phyloP scores from a whole-genome alignment of 495 filamentous ascomycete species.

The Pyrenopolyporus hunteri region DNA sequence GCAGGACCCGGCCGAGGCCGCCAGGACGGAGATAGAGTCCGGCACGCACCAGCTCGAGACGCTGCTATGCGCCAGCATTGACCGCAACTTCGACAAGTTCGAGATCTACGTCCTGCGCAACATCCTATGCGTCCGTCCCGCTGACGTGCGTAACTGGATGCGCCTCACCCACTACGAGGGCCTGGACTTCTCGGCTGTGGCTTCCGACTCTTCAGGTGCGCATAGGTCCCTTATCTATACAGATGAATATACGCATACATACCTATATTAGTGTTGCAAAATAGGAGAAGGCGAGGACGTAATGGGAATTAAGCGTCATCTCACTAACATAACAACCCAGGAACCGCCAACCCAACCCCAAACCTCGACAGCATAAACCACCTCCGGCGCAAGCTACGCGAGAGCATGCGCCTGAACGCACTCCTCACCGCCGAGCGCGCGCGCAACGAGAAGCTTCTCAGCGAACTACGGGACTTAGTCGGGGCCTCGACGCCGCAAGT shows the following conservation, averaged over 20 bases:
- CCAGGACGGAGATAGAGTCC: conserved; percentile 81
- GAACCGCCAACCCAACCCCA: conserved; percentile 39
- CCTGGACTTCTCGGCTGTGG: conserved; percentile 39
- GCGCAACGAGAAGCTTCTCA: conserved; percentile 76
- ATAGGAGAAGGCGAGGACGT: too few species aligned
- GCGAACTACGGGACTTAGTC: conserved; percentile 65
- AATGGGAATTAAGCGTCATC: too few species aligned
- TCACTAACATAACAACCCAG: too few species aligned
- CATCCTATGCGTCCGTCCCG: conserved; percentile 73
- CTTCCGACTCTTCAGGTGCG: conserved; percentile 10
- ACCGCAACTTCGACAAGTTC: conserved; percentile 96
- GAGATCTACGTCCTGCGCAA: conserved; percentile 92
- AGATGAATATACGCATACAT: too few species aligned
- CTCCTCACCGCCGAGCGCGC: conserved; percentile 74
- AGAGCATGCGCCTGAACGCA: conserved; percentile 78
- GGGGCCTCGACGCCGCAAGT: conserved; percentile 34
- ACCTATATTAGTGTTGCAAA: too few species aligned
- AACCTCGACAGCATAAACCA: conserved; percentile 69
- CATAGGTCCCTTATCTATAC: too few species aligned
- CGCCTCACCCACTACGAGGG: conserved; percentile 83
- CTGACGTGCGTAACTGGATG: conserved; percentile 77
- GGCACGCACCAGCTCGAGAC: conserved; percentile 94
- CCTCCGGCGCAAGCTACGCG: conserved; percentile 77
- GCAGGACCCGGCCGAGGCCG: conserved; percentile 59
- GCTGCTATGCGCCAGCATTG: conserved; percentile 88